These are phyloP conservation scores for Candida maesae DNA, from an alignment of 805 yeast species.

Conservation along the genomic window DNA sequence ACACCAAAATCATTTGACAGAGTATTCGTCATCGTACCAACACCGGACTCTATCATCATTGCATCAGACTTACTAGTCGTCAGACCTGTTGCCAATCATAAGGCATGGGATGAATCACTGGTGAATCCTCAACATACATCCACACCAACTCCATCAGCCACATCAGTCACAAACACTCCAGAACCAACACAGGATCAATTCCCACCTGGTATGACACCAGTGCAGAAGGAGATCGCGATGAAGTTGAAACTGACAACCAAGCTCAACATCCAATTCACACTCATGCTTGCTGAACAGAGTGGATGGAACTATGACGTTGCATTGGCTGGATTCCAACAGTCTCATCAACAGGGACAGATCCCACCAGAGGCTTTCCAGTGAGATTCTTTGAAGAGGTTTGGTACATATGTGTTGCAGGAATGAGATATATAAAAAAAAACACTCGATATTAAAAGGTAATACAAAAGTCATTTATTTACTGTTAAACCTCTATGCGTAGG, in stretches of 20 bases:
- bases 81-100: slow-evolving; percentile 51
- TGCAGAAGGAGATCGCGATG: slow-evolving; percentile 63
- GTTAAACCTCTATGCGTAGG: no score
- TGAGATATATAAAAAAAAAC: no score
- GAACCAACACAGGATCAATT: slow-evolving; percentile 18
- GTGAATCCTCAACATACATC: slow-evolving; percentile 7
- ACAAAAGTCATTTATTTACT: no score
- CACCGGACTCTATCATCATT: slow-evolving; percentile 67
- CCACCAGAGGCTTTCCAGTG: slow-evolving; percentile 28
- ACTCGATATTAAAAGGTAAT: no score
- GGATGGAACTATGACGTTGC: slow-evolving; percentile 77
- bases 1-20: slow-evolving; percentile 81
- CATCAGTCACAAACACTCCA: slow-evolving; percentile 17
- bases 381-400: no score
- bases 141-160: no score
- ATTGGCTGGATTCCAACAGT: slow-evolving; percentile 62
- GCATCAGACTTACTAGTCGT: slow-evolving; percentile 81
- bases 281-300: slow-evolving; percentile 84
- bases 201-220: slow-evolving; percentile 31
- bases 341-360: slow-evolving; percentile 32
- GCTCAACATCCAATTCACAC: slow-evolving; percentile 72
- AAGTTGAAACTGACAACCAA: slow-evolving; percentile 70
- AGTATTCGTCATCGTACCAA: slow-evolving; percentile 69
- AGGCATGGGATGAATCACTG: slow-evolving; percentile 57
- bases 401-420: no score